These are phyloP conservation scores for Saccharomycodes ludwigii DNA, from an alignment of 805 yeast species.

Conservation along the genomic window DNA sequence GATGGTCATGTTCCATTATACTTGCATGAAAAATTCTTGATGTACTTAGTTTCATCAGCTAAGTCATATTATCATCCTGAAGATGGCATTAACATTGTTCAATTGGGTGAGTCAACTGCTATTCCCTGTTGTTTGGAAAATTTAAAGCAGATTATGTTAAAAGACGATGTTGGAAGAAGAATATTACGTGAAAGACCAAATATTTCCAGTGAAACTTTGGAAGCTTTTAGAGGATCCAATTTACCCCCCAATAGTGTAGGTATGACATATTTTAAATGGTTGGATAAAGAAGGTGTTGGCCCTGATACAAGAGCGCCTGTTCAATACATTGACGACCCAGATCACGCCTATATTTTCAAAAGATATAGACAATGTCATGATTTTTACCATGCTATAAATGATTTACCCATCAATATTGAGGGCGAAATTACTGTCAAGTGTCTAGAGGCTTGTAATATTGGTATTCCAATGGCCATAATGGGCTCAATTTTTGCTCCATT, in stretches of 20 bases:
- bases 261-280: constrained; percentile 66
- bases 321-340: constrained; percentile 76
- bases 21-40: constrained; percentile 43
- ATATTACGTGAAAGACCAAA: constrained; percentile 73
- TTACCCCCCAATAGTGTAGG: constrained; percentile 69
- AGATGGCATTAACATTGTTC: constrained; percentile 61
- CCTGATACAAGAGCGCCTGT: constrained; percentile 92
- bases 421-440: constrained; percentile 95
- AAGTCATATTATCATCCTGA: constrained; percentile 73
- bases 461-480: constrained; percentile 89
- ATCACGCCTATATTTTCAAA: constrained; percentile 84
- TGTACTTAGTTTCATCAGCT: constrained; percentile 63
- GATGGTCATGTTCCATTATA: constrained; percentile 74
- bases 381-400: constrained; percentile 86
- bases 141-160: constrained; percentile 62
- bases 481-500: constrained; percentile 87
- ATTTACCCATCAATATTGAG: constrained; percentile 81
- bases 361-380: constrained; percentile 95
- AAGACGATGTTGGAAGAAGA: constrained; percentile 63
- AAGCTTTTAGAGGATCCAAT: constrained; percentile 44
- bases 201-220: constrained; percentile 59
- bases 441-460: constrained; percentile 83
- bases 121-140: constrained; percentile 47
- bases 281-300: constrained; percentile 75
- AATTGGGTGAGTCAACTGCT: constrained; percentile 86